Evolutionary conservation across 2,329 filamentous ascomycete species (phyloP).

Genomic region (Phaeosphaeria sp.): DNA sequence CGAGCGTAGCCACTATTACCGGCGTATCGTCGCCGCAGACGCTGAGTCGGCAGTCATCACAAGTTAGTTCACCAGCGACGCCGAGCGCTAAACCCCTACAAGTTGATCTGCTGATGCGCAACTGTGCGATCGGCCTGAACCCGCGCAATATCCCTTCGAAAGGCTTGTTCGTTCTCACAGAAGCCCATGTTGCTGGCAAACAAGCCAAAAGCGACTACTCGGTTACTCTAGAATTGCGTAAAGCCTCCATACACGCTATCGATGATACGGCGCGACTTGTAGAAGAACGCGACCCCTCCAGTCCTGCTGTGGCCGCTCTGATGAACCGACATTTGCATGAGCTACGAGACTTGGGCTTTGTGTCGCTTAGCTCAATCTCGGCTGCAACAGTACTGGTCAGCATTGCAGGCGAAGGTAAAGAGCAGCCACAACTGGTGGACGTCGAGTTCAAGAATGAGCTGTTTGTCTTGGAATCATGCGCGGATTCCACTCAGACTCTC

Average conservation of each 20-base stretch:
- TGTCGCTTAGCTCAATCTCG: conserved; percentile 86
- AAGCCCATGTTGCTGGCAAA: conserved; percentile 73
- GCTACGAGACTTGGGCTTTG: conserved; percentile 73
- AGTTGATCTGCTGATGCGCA: conserved; percentile 77
- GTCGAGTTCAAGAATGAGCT: conserved; percentile 86
- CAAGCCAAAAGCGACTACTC: conserved; percentile 71
- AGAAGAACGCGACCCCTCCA: conserved; percentile 19
- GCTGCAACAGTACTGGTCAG: conserved; percentile 74
- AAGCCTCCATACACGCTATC: conserved; percentile 82
- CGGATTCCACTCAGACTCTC: conserved; percentile 94
- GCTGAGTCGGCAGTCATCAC: conserved; percentile 39
- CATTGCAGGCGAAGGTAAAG: conserved; percentile 62
- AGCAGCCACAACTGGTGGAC: conserved; percentile 72
- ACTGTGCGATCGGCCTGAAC: conserved; percentile 85
- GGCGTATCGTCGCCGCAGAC: conserved; percentile 64
- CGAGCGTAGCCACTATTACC: conserved; percentile 79
- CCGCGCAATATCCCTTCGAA: conserved; percentile 79
- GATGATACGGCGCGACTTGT: conserved; percentile 69
- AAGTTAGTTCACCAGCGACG: conserved; percentile 28
- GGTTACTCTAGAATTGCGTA: conserved; percentile 73
- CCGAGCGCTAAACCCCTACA: conserved; percentile 55
- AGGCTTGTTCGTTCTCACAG: conserved; percentile 77
- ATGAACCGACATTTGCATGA: conserved; percentile 55
- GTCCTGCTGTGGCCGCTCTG: conserved; percentile 9
- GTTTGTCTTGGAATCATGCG: conserved; percentile 90